Base-by-base conservation (phyloP, 1,284 basidiomycete genomes). In the Ganoderma sinense region DNA sequence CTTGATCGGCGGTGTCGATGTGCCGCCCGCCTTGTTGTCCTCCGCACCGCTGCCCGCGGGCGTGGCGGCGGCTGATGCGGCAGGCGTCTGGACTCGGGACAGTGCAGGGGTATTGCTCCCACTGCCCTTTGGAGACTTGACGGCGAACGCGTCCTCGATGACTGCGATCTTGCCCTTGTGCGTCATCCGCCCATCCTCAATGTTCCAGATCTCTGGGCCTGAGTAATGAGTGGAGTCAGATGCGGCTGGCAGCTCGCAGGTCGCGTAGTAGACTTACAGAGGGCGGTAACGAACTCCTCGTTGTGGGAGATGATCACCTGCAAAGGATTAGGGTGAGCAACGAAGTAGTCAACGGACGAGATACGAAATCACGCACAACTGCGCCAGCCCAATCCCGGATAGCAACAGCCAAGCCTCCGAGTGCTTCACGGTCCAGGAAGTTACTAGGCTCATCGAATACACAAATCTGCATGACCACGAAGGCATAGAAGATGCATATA, bases 311-410 rank as follows among this genome's bases (percentile, higher is more conserved):
- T 98, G 84, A 98, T 98, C 76, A 97, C 90, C 91, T 93, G 76
- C 26, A 65, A 68, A 62, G 69, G 72, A 74, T 67, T 29, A 39
- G 62, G 53, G 68, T 74, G 63, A 73, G 73, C 71, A 55, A 71
- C 29, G 72, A 64, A 64, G 67, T 69, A 67, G 48, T 66, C 43
- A 66, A 58, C 66, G 75, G n/a, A 66, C 65, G 36, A 75, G 74
- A 73, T 60, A 62, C 66, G 62, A 62, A 51, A 66, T 69, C 40
- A 76, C 88, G 78, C 84, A 93, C 94, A 65, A 99, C 96, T 51
- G 97, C 97, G 73, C 97, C 97, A 70, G 91, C 91, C 97, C 97
- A 99, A 77, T 98, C 96, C 75, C 92, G 92, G 82, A 99, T 99
- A 41, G 98, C 97, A 53, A 97, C 93, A 51, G 97, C 97, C 48